Conservation (phyloP, 2,329 filamentous ascomycete genomes). For the Ascochyta koolunga region DNA sequence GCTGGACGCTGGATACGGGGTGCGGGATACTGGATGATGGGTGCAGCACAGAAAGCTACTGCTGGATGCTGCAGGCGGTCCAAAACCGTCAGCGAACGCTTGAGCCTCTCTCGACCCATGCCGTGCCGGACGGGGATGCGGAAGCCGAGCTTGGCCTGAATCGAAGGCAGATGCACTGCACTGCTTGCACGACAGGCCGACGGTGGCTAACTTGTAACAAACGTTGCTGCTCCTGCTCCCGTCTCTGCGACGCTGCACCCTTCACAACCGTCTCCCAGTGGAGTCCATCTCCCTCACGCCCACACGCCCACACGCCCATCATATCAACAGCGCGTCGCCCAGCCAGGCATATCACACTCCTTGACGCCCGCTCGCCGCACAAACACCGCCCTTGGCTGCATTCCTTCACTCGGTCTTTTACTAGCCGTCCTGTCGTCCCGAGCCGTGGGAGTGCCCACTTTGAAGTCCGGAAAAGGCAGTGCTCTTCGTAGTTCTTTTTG, state of each 20-base stretch:
- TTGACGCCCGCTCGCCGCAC: neutral
- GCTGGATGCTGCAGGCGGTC: slow-evolving; percentile 2
- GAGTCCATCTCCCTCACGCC: neutral
- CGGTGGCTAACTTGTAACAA: neutral
- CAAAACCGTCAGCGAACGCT: slow-evolving; percentile 7
- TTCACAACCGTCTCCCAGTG: slow-evolving; percentile 25
- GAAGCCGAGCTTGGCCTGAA: slow-evolving; percentile 12
- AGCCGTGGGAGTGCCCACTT: slow-evolving; percentile 3
- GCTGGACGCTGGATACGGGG: too few species aligned
- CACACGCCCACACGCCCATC: neutral
- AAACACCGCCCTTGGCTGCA: neutral
- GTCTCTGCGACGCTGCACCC: slow-evolving; percentile 24
- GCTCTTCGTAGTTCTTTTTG: slow-evolving; percentile 8
- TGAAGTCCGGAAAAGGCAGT: neutral
- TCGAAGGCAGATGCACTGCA: slow-evolving; percentile 3
- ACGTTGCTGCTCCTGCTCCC: neutral
- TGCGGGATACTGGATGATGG: too few species aligned
- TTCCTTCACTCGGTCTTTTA: slow-evolving; percentile 3
- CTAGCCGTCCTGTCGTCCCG: neutral
- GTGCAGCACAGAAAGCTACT: too few species aligned
- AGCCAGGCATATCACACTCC: slow-evolving; percentile 2
- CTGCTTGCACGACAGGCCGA: slow-evolving; percentile 5
- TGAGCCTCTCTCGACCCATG: slow-evolving; percentile 12
- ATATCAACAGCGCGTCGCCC: slow-evolving; percentile 1
- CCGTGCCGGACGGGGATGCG: slow-evolving; percentile 16